A percentile compares a stretch with the other conserved stretches of the same genome.
Evolutionary conservation across 1,284 basidiomycete species (phyloP).

Genomic region (Irpex sp.): DNA sequence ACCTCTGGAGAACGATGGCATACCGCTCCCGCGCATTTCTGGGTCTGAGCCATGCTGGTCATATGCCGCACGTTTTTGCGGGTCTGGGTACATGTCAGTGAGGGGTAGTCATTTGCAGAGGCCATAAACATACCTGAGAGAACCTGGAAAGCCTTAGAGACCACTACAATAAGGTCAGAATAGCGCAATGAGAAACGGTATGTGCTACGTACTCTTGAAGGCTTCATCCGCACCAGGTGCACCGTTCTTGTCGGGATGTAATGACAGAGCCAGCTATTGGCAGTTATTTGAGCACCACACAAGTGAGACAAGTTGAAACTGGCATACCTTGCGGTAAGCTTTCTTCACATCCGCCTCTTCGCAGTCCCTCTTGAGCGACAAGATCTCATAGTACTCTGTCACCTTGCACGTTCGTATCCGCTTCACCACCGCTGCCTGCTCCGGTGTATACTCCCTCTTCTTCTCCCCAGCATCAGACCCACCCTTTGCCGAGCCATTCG

Average conservation of each 20-base stretch:
- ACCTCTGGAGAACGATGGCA: slow-evolving; percentile 47
- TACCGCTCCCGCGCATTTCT: slow-evolving; percentile 71
- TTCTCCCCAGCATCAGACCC: slow-evolving; percentile 35
- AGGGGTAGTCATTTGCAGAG: background rate
- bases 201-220: slow-evolving; percentile 79
- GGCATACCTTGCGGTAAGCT: slow-evolving; percentile 89
- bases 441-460: slow-evolving; percentile 83
- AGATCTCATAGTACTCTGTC: slow-evolving; percentile 92
- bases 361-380: slow-evolving; percentile 80
- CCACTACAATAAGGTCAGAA: slow-evolving; percentile 54
- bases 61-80: slow-evolving; percentile 86
- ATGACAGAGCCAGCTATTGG: slow-evolving; percentile 77
- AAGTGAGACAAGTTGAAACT: background rate
- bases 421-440: slow-evolving; percentile 84
- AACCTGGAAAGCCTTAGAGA: slow-evolving; percentile 96
- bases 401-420: slow-evolving; percentile 81
- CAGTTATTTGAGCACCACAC: background rate
- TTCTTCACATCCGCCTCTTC: slow-evolving; percentile 92
- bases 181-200: background rate
- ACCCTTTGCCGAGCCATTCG: slow-evolving; percentile 23
- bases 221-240: slow-evolving; percentile 98
- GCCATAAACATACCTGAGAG: slow-evolving; percentile 57
- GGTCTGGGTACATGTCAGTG: slow-evolving; percentile 44
- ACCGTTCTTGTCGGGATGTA: slow-evolving; percentile 97
- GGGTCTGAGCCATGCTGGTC: slow-evolving; percentile 86